phyloP scores from a whole-genome alignment of 768 basidiomycete species.

The Leccinum longicurvipes region DNA sequence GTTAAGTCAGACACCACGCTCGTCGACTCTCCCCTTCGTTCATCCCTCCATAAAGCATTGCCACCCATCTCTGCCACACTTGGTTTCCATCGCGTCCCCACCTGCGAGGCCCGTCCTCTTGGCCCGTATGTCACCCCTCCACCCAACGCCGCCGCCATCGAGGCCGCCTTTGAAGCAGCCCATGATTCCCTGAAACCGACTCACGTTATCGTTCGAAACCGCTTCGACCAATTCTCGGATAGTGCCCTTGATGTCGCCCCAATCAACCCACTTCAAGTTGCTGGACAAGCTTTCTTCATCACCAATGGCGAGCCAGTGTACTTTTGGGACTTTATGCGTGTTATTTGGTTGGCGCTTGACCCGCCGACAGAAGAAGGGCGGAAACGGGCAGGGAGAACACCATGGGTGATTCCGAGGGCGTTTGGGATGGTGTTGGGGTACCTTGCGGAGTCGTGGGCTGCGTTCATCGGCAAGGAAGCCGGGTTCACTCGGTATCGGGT shows the following conservation, averaged over 20 bases:
- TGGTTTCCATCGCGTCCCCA: constrained; percentile 66
- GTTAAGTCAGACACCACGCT: constrained; percentile 33
- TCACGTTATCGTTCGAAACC: constrained; percentile 65
- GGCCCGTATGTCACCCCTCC: constrained; percentile 74
- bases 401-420: constrained; percentile 52
- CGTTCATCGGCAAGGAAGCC: constrained; percentile 73
- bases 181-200: constrained; percentile 33
- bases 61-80: constrained; percentile 63
- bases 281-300: constrained; percentile 93
- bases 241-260: constrained; percentile 50
- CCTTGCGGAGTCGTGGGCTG: constrained; percentile 69
- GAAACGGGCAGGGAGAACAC: constrained; percentile 37
- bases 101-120: constrained; percentile 74
- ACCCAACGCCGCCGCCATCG: constrained; percentile 53
- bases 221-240: constrained; percentile 78
- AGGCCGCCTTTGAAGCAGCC: constrained; percentile 53
- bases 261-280: constrained; percentile 67
- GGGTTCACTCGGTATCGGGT: constrained; percentile 87
- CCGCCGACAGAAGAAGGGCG: constrained; percentile 41
- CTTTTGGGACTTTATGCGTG: constrained; percentile 91
- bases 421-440: constrained; percentile 72
- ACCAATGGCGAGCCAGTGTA: constrained; percentile 95
- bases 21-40: constrained; percentile 40
- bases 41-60: constrained; percentile 49
- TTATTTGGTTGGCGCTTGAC: constrained; percentile 73